Conservation (phyloP, 2,329 filamentous ascomycete genomes). For the Colletotrichum sp. region DNA sequence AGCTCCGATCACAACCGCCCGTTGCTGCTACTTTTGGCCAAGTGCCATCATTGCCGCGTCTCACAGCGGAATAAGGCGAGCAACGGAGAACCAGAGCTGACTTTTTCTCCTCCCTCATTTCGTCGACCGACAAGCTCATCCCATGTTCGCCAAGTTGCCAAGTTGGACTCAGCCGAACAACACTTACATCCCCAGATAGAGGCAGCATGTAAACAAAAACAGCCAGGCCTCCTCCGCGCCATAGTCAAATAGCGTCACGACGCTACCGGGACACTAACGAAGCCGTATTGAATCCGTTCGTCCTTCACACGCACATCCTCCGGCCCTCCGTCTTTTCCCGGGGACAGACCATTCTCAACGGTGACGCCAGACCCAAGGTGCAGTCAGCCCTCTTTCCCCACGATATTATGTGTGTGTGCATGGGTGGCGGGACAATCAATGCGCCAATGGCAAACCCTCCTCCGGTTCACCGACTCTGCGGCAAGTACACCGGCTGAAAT, state of each 20-base stretch:
- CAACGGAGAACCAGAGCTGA: not conserved
- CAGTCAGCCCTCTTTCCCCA: not conserved
- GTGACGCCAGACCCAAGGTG: not conserved
- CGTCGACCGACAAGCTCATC: not conserved
- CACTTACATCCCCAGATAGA: not conserved
- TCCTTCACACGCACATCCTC: not conserved
- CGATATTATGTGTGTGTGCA: not conserved
- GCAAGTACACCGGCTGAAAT: not conserved
- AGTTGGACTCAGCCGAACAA: not conserved
- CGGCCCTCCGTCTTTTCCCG: not conserved
- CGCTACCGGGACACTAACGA: not conserved
- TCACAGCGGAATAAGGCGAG: not conserved
- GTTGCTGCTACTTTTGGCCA: not conserved
- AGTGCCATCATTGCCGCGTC: conserved; percentile 2
- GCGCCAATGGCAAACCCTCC: not conserved
- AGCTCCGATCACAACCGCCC: not conserved
- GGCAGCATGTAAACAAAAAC: not conserved
- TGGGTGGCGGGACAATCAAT: not conserved
- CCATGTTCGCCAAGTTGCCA: not conserved
- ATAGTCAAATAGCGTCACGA: not conserved
- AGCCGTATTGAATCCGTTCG: not conserved
- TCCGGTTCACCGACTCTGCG: not conserved
- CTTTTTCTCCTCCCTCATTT: not conserved
- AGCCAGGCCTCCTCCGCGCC: not conserved
- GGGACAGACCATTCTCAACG: not conserved